phyloP scores from a whole-genome alignment of 768 basidiomycete genomes.

The Pisolithus albus region DNA sequence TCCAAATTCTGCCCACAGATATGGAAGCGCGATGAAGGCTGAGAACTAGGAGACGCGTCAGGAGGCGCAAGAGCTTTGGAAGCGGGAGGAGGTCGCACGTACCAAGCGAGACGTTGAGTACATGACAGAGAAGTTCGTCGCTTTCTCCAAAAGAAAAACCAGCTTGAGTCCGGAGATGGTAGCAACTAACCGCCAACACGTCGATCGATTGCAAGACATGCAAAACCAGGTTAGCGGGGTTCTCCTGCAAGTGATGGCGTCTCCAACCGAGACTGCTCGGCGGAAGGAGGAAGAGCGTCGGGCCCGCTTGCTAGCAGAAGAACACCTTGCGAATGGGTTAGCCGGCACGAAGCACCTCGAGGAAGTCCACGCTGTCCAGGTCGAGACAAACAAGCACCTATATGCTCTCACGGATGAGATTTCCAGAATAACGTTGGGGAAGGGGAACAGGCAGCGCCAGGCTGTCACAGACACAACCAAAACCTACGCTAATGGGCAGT shows the following conservation, averaged over 20 bases:
- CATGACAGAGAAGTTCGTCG: constrained; percentile 33
- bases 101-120: constrained; percentile 34
- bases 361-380: constrained; percentile 20
- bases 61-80: constrained; percentile 40
- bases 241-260: constrained; percentile 21
- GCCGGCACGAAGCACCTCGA: constrained; percentile 23
- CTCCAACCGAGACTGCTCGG: constrained; percentile 21
- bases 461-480: constrained; percentile 20
- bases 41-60: constrained; percentile 41
- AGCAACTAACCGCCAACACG: constrained; percentile 10
- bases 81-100: constrained; percentile 37
- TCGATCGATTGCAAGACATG: constrained; percentile 17
- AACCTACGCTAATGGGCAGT: constrained; percentile 20
- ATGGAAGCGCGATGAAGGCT: constrained; percentile 37
- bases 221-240: constrained; percentile 23
- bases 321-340: constrained; percentile 20
- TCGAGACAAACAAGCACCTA: constrained; percentile 14
- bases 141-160: constrained; percentile 32
- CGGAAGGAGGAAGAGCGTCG: constrained; percentile 22
- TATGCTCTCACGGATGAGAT: neutral
- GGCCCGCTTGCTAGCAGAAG: constrained; percentile 24
- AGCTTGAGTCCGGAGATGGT: constrained; percentile 28
- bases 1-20: constrained; percentile 39
- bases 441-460: constrained; percentile 3
- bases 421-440: constrained; percentile 8